A percentile compares a stretch with the other conserved stretches of the same genome.
Evolutionary conservation across 257 asterid species (phyloP).

Genomic region (Solanum megistacrolobum): DNA sequence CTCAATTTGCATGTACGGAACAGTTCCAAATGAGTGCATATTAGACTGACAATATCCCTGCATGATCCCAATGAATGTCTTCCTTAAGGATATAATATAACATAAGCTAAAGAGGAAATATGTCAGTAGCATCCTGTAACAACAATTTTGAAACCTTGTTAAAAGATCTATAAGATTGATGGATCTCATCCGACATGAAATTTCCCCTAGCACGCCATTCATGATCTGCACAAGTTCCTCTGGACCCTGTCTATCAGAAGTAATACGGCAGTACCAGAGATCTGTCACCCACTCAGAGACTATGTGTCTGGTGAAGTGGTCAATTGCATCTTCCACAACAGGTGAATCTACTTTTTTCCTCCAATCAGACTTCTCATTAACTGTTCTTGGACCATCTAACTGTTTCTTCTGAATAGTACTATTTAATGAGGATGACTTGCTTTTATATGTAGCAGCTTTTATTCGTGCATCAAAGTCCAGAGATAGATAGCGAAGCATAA

Average conservation of each 20-base stretch:
- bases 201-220: constrained; percentile 75
- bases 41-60: constrained; percentile 65
- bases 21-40: constrained; percentile 63
- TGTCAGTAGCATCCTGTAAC: constrained; percentile 5
- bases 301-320: constrained; percentile 70
- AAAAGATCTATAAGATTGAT: constrained; percentile 80
- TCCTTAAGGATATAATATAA: constrained; percentile 9
- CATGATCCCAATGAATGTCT: constrained; percentile 19
- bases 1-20: constrained; percentile 57
- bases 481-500: constrained; percentile 63
- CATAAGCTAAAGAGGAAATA: constrained; percentile 13
- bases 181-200: constrained; percentile 74
- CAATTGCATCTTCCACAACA: constrained; percentile 85
- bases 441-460: constrained; percentile 69
- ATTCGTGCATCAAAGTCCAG: constrained; percentile 76
- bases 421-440: constrained; percentile 38
- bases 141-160: constrained; percentile 45
- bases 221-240: constrained; percentile 87
- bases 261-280: constrained; percentile 90
- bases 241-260: constrained; percentile 85
- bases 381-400: constrained; percentile 23
- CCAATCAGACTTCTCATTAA: constrained; percentile 59
- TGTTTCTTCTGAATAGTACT: constrained; percentile 25
- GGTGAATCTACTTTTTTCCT: constrained; percentile 85
- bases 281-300: constrained; percentile 97